Evolutionary conservation across 139 green algal genomes (phyloP).

Genomic region (Chlorella sp.): DNA sequence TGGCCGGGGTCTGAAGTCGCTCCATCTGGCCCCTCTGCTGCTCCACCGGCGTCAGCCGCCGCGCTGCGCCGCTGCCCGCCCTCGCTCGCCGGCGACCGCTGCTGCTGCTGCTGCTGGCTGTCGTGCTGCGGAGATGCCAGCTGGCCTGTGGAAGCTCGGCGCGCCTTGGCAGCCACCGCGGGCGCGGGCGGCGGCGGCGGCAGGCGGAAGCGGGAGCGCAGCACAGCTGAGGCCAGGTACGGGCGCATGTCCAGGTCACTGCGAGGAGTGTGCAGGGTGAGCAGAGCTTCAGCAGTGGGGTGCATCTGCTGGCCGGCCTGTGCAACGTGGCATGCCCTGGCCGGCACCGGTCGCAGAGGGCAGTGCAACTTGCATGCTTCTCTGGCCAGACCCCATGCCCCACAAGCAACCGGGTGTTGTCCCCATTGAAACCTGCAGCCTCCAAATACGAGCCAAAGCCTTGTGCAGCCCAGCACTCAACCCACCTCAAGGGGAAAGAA

Average conservation of each 20-base stretch:
- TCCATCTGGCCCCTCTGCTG: slow-evolving; percentile 16
- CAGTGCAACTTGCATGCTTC: too few relatives aligned
- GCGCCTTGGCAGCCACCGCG: background rate
- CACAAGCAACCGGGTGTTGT: too few relatives aligned
- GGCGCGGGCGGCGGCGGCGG: background rate
- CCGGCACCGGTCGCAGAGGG: too few relatives aligned
- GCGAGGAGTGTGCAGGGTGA: too few relatives aligned
- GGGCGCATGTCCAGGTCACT: slow-evolving; percentile 81
- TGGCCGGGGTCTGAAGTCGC: background rate
- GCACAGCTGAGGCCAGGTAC: slow-evolving; percentile 71
- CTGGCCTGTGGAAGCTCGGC: background rate
- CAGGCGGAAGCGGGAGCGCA: slow-evolving; percentile 42
- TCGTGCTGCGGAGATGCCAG: background rate
- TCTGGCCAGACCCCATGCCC: too few relatives aligned
- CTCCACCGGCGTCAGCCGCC: slow-evolving; percentile 26
- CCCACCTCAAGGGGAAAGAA: slow-evolving; percentile 67
- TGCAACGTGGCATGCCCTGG: too few relatives aligned
- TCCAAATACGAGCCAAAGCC: too few relatives aligned
- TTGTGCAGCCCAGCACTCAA: background rate
- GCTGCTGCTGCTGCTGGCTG: background rate
- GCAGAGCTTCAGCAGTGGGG: too few relatives aligned
- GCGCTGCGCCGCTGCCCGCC: background rate
- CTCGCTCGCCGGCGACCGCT: background rate
- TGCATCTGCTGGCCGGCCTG: too few relatives aligned
- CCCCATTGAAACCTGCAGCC: too few relatives aligned